Percentiles rank a stretch among this genome's conserved stretches.
Evolutionary conservation across 2,329 filamentous ascomycete genomes (phyloP).

Genomic region (Pyricularia pennisetigena): DNA sequence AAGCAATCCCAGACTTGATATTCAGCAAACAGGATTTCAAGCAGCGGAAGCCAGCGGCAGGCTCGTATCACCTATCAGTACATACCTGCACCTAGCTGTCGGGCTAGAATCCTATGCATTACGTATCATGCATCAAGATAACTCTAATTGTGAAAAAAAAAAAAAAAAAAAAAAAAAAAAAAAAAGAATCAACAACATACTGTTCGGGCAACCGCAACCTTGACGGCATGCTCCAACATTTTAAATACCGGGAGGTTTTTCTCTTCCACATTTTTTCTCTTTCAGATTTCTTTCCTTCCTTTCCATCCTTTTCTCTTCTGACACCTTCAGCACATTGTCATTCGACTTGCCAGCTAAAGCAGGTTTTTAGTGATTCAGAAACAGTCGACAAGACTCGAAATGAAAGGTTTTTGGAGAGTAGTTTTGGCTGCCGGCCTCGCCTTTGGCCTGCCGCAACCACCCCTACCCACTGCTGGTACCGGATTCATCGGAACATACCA

Average conservation of each 20-base stretch:
- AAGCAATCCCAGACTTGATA: no score
- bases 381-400: not conserved
- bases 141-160: not conserved
- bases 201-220: not conserved
- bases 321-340: no score
- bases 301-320: not conserved
- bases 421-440: not conserved
- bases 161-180: not conserved
- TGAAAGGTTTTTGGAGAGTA: not conserved
- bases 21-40: no score
- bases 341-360: not conserved
- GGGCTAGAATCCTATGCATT: not conserved
- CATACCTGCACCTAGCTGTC: not conserved
- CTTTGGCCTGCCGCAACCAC: not conserved
- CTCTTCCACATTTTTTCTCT: not conserved
- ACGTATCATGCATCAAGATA: not conserved
- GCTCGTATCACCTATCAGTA: no score
- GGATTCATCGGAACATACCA: not conserved
- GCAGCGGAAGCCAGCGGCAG: no score
- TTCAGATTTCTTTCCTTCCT: constrained; percentile 4
- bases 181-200: not conserved
- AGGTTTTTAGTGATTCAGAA: not conserved
- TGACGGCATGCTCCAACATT: not conserved
- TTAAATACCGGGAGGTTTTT: not conserved
- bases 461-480: not conserved